Evolutionary conservation across 345 rosid species (phyloP), one percentile per base, ranked within the genome.

Genomic region (Heritiera littoralis): DNA sequence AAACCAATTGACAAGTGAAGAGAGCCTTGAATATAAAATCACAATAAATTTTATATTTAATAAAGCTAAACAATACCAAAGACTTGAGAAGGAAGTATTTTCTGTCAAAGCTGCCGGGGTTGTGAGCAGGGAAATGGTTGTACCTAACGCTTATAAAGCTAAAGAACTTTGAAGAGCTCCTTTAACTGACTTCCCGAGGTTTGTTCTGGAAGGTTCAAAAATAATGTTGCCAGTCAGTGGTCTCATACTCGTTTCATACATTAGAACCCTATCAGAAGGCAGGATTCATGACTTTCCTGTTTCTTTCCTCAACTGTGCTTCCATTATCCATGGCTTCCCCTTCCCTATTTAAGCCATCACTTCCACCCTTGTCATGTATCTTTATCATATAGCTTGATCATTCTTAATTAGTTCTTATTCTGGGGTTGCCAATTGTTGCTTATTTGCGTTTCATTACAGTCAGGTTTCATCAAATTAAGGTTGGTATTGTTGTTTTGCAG

Each of bases 301-400:
- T 54, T 45, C 78, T 66, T 75, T 79, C 78, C 76, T 46, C 2
- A 9, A 6, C 9, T 23, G 55, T 71, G 52, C 18, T 76, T 76
- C 71, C n/a, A 32, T 15, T 20, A 1, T 35, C 38, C 38, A 35
- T 35, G 38, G 38, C 38, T 35, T 35, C 38, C 38, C 3, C 38
- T 35, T 35, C 38, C 38, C 38, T 35, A 35, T 58, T 68, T 81
- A 78, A 46, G 3, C 40, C 3, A 18, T 5, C 80, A 1, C 30
- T 77, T 14, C 68, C 81, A 18, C 7, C 9, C 54, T 28, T 52
- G 32, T 76, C 17, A 35, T 38, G 3, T 38, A 9, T 23, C 6
- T 28, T 6, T 20, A 15, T 63, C 43, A 3, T 66, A 40, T 40
- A 66, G 30, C 67, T 73, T 30, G 1, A 43, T 67, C 52, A 28